Evolutionary conservation across 805 yeast species (phyloP), one percentile per base, ranked within the genome.

Genomic region (Pichia exigua): DNA sequence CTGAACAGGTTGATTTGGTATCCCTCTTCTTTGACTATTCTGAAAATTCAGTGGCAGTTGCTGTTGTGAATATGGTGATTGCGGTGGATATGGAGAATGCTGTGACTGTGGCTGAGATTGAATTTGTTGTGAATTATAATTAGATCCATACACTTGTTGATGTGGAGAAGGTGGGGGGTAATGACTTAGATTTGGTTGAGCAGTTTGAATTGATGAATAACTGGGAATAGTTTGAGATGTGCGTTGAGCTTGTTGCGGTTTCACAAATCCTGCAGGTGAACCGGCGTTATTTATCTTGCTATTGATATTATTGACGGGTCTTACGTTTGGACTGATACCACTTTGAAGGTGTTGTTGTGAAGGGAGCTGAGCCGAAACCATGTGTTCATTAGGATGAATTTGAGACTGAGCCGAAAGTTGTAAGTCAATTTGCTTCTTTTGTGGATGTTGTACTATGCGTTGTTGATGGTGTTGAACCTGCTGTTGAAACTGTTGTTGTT

Each of bases 121-220:
- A 26, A 26, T n/a, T n/a, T n/a, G 28, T 21, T 47, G 48, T 18
- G 46, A 56, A 20, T 54, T 47, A 38, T 47, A 56, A 20, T 11
- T 44, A 41, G 54, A 22, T 46, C 45, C 42, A 11, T 39, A 18
- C 4, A 18, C n/a, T 39, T 39, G 42, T 10, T 39, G 42, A 39
- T n/a, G 42, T 39, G 42, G 24, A 9, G 44, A 27, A n/a, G 61
- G n/a, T 11, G 51, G 15, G 17, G 22, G 43, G 11, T 18, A n/a
- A 26, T 38, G 38, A 13, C 3, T 9, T 15, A 39, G 3, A 39
- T 18, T n/a, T 39, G 42, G 24, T 18, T 39, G 21, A 9, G 24
- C 5, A 2, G 22, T 18, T 9, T 18, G 24, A 39, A 39, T 39
- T 27, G 17, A 32, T 15, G n/a, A 18, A 8, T 32, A 32, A 15